These are phyloP conservation scores for Xylaria grammica DNA, from an alignment of 495 filamentous ascomycete species.

Conservation along the genomic window DNA sequence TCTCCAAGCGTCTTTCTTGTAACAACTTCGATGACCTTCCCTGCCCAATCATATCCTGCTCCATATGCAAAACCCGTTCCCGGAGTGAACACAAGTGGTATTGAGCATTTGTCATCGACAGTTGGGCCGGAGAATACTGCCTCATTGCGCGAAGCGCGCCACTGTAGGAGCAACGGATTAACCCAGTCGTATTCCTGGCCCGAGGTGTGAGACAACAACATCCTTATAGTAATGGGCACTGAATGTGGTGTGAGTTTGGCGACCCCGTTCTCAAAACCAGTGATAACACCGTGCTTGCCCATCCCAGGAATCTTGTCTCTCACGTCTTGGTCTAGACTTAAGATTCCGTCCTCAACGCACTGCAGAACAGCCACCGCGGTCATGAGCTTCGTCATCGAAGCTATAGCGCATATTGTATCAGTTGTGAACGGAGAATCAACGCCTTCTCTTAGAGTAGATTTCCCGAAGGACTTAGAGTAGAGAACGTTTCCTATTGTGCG, in stretches of 20 bases:
- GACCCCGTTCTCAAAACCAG: constrained; percentile 41
- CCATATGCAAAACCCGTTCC: constrained; percentile 57
- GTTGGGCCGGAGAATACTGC: constrained; percentile 16
- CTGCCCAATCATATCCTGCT: constrained; percentile 56
- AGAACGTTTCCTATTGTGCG: constrained; percentile 30
- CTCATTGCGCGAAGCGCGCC: constrained; percentile 37
- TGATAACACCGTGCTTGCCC: constrained; percentile 44
- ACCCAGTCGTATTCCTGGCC: constrained; percentile 53
- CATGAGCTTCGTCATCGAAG: constrained; percentile 63
- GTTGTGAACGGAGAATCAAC: constrained; percentile 34
- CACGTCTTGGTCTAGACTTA: constrained; percentile 50
- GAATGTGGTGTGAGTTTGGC: constrained; percentile 32
- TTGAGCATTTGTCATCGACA: constrained; percentile 34
- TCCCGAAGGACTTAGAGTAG: constrained; percentile 27
- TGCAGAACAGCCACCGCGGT: constrained; percentile 53
- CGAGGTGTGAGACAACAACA: constrained; percentile 56
- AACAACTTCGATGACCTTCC: constrained; percentile 48
- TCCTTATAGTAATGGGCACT: constrained; percentile 46
- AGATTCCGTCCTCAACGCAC: constrained; percentile 53
- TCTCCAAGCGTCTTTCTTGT: constrained; percentile 29
- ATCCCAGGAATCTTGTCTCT: constrained; percentile 49
- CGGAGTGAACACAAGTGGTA: constrained; percentile 53
- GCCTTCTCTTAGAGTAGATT: constrained; percentile 22
- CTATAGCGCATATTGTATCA: constrained; percentile 57
- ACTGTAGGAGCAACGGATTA: constrained; percentile 40